A percentile compares a stretch with the other conserved stretches of the same genome.
phyloP scores from a whole-genome alignment of 176 grass and related monocot genomes.

The Stipa capillata region DNA sequence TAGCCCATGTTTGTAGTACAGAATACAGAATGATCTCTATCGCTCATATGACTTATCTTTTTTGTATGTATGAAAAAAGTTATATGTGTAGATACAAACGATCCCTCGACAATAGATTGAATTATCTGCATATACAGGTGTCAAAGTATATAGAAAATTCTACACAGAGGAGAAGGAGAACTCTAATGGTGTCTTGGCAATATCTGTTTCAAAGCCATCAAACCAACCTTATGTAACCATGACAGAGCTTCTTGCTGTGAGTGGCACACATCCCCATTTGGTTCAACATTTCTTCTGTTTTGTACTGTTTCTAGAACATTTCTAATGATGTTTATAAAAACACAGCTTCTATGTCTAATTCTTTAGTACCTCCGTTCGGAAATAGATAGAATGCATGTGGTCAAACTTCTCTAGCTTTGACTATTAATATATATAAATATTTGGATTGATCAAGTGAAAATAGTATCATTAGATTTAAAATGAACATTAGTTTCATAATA shows the following conservation, averaged over 20 bases:
- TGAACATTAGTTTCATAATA: too few species aligned
- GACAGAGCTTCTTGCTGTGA: conserved; percentile 63
- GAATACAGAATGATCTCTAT: background rate
- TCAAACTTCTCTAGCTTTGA: too few species aligned
- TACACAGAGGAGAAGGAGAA: conserved; percentile 70
- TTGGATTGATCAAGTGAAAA: too few species aligned
- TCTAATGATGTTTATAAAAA: background rate
- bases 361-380: too few species aligned
- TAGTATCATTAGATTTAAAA: too few species aligned
- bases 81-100: background rate
- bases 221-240: conserved; percentile 62
- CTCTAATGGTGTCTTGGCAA: conserved; percentile 64
- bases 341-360: background rate
- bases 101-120: background rate
- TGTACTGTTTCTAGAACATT: background rate
- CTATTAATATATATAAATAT: too few species aligned
- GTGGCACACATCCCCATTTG: background rate
- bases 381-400: too few species aligned
- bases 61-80: background rate
- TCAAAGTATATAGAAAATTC: conserved; percentile 77
- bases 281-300: background rate
- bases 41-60: background rate
- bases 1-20: background rate
- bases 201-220: conserved; percentile 55
- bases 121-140: conserved; percentile 40